A percentile compares a stretch with the other conserved stretches of the same genome.
Conservation (phyloP, 371 early-diverging fungal genomes). For the Mucor racemosus region DNA sequence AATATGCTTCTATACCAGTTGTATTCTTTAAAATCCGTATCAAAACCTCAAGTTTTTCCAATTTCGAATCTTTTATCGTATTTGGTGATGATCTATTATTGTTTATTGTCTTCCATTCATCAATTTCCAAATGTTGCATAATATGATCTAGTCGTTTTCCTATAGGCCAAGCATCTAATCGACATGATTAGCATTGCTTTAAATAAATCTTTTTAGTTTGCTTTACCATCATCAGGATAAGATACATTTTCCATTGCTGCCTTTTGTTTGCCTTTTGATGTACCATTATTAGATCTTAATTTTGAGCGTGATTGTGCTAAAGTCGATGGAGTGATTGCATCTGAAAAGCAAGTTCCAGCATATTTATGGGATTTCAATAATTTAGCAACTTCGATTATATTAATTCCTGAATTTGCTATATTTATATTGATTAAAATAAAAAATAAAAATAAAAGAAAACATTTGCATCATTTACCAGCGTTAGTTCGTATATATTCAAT, state of each 20-base stretch:
- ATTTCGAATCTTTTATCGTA: constrained; percentile 38
- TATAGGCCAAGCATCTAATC: constrained; percentile 45
- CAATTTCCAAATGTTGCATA: constrained; percentile 36
- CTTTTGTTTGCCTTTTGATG: constrained; percentile 45
- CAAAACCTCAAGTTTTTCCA: constrained; percentile 43
- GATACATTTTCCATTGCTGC: constrained; percentile 44
- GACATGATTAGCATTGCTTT: too few relatives aligned
- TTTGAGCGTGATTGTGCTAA: constrained; percentile 38
- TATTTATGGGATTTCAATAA: constrained; percentile 45
- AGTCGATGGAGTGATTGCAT: constrained; percentile 36
- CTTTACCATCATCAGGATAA: constrained; percentile 53
- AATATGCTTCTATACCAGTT: constrained; percentile 42
- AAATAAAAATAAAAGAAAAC: too few relatives aligned
- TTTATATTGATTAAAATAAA: too few relatives aligned
- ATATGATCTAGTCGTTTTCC: constrained; percentile 42
- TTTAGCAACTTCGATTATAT: constrained; percentile 34
- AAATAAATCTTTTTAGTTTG: neutral
- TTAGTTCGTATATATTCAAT: constrained; percentile 50
- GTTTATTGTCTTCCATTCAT: constrained; percentile 42
- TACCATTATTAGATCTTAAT: constrained; percentile 39
- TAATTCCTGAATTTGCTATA: constrained; percentile 32
- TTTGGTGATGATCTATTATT: constrained; percentile 15
- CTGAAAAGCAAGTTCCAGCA: constrained; percentile 40
- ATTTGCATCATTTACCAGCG: constrained; percentile 29
- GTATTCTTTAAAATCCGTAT: constrained; percentile 52